Conservation (phyloP, 257 asterid species). For the Nemophila menziesii region DNA sequence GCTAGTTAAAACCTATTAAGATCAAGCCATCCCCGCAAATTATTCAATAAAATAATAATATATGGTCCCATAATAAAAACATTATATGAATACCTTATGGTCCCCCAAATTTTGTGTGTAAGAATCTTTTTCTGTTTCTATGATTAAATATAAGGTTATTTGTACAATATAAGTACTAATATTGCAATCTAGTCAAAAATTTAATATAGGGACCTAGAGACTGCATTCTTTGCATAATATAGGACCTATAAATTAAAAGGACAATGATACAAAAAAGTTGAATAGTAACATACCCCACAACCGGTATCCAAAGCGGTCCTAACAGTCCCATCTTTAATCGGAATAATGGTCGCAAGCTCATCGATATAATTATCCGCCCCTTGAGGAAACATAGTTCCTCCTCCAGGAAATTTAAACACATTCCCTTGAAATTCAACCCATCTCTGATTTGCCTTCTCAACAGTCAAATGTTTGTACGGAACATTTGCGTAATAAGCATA, state of each 20-base stretch:
- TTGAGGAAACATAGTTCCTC: slow-evolving; percentile 93
- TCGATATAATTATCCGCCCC: slow-evolving; percentile 87
- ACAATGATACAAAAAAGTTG: neutral
- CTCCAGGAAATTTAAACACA: slow-evolving; percentile 87
- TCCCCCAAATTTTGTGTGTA: too few relatives aligned
- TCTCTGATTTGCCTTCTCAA: slow-evolving; percentile 79
- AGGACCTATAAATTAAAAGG: neutral
- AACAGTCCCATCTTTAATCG: slow-evolving; percentile 55
- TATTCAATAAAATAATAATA: too few relatives aligned
- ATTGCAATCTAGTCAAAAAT: too few relatives aligned
- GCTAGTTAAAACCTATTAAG: neutral
- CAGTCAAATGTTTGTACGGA: slow-evolving; percentile 77
- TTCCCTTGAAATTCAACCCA: slow-evolving; percentile 83
- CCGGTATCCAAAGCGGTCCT: slow-evolving; percentile 92
- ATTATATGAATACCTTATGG: too few relatives aligned
- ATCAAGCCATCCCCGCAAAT: too few relatives aligned
- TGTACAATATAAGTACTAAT: too few relatives aligned
- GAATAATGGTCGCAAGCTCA: slow-evolving; percentile 67
- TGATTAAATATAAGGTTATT: too few relatives aligned
- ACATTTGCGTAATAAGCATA: slow-evolving; percentile 74
- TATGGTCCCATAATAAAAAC: too few relatives aligned
- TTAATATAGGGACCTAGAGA: too few relatives aligned
- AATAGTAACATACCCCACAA: slow-evolving; percentile 59
- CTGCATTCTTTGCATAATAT: too few relatives aligned
- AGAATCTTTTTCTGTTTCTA: too few relatives aligned